A percentile compares a stretch with the other conserved stretches of the same genome.
These are phyloP conservation scores for Pichia sp. DNA, from an alignment of 1,139 yeast species.

Conservation along the genomic window DNA sequence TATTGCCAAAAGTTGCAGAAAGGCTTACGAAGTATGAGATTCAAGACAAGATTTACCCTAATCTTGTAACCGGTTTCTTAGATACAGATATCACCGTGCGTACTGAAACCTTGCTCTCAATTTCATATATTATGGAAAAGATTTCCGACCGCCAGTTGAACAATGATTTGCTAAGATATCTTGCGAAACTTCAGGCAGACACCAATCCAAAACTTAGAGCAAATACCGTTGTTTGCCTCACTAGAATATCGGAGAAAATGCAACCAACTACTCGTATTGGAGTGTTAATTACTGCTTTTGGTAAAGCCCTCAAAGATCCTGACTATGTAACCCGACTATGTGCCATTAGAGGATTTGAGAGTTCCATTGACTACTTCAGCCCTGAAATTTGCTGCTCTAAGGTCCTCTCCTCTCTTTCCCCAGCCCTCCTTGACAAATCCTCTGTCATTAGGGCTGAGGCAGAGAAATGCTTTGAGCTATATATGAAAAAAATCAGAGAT, in stretches of 20 bases:
- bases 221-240: conserved; percentile 72
- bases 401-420: conserved; percentile 80
- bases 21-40: conserved; percentile 53
- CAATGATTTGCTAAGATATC: conserved; percentile 70
- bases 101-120: conserved; percentile 71
- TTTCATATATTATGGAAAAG: conserved; percentile 56
- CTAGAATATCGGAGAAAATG: conserved; percentile 60
- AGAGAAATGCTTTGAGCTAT: conserved; percentile 53
- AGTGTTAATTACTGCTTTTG: conserved; percentile 81
- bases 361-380: conserved; percentile 57
- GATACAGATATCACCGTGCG: conserved; percentile 79
- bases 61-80: conserved; percentile 68
- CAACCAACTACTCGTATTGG: conserved; percentile 54
- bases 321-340: conserved; percentile 71
- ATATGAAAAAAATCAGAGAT: conserved; percentile 54
- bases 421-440: conserved; percentile 71
- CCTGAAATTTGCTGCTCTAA: conserved; percentile 75
- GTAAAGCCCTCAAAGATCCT: conserved; percentile 76
- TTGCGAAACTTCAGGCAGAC: conserved; percentile 88
- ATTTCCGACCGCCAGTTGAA: conserved; percentile 77
- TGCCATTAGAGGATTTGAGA: conserved; percentile 68
- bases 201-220: conserved; percentile 78
- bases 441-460: conserved; percentile 69
- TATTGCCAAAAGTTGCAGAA: conserved; percentile 50
- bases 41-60: conserved; percentile 62